Conservation (phyloP, 352 stramenopile species). For the Phytopythium aichiense region DNA sequence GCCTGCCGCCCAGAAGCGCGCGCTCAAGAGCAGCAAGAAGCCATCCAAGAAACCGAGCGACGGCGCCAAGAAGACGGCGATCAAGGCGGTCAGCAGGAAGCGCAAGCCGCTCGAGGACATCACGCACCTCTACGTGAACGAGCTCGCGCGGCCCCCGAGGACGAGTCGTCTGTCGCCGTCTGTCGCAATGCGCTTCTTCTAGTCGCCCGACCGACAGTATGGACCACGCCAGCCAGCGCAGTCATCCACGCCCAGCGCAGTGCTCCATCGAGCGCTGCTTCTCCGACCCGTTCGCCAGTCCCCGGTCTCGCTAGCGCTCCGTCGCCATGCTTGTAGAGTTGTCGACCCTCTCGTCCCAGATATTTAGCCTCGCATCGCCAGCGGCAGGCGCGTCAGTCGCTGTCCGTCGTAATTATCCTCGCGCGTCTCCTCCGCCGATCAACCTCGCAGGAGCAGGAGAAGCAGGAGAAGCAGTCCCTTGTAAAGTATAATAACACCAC, state of each 20-base stretch:
- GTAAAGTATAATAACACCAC: constrained; percentile 2
- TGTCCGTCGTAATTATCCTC: not conserved
- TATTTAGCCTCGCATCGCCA: not conserved
- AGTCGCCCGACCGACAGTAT: constrained; percentile 7
- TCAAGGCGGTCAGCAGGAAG: constrained; percentile 27
- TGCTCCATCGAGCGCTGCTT: not conserved
- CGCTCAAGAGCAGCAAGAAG: constrained; percentile 21
- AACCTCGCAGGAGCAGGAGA: not conserved
- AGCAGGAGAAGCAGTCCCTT: not conserved
- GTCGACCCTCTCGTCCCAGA: not conserved
- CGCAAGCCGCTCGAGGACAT: constrained; percentile 60
- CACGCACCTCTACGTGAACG: constrained; percentile 57
- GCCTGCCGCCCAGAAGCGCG: constrained; percentile 5
- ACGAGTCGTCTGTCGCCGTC: constrained; percentile 26
- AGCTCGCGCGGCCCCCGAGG: constrained; percentile 11
- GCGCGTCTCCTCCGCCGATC: not conserved
- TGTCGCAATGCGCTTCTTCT: constrained; percentile 50
- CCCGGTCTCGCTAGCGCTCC: not conserved
- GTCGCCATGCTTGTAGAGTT: not conserved
- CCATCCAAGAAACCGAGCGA: constrained; percentile 14
- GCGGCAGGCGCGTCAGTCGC: not conserved
- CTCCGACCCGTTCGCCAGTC: no score
- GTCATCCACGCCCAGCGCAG: not conserved
- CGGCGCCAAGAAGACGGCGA: constrained; percentile 10
- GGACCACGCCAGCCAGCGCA: no score